These are phyloP conservation scores for Peronospora farinosa DNA, from an alignment of 352 stramenopile species.

Conservation along the genomic window DNA sequence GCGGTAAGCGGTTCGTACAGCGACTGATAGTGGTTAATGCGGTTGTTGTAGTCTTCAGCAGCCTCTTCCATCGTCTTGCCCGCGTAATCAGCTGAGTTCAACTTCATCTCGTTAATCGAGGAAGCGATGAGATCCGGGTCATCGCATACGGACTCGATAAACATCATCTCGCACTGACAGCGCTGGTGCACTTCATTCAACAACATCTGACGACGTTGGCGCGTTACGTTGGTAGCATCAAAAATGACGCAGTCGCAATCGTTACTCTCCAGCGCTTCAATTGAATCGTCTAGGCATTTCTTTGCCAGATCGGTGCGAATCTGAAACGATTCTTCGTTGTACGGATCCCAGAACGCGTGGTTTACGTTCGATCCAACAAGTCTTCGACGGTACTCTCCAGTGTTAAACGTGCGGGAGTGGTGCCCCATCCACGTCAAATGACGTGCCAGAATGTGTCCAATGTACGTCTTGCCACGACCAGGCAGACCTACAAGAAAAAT, in stretches of 20 bases:
- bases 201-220: slow-evolving; percentile 55
- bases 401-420: slow-evolving; percentile 77
- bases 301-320: slow-evolving; percentile 66
- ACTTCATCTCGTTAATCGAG: slow-evolving; percentile 83
- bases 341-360: slow-evolving; percentile 77
- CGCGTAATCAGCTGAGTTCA: slow-evolving; percentile 76
- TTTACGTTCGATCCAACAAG: slow-evolving; percentile 62
- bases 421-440: slow-evolving; percentile 86
- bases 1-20: slow-evolving; percentile 62
- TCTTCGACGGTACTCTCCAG: slow-evolving; percentile 69
- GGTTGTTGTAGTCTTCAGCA: slow-evolving; percentile 63
- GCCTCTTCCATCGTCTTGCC: slow-evolving; percentile 66
- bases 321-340: slow-evolving; percentile 62
- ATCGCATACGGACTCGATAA: slow-evolving; percentile 80
- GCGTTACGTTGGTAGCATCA: slow-evolving; percentile 80
- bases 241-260: slow-evolving; percentile 77
- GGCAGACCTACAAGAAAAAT: slow-evolving; percentile 77
- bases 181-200: slow-evolving; percentile 44
- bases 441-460: slow-evolving; percentile 71
- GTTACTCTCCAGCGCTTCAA: slow-evolving; percentile 55
- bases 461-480: slow-evolving; percentile 80
- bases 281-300: slow-evolving; percentile 66
- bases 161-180: slow-evolving; percentile 77
- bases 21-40: slow-evolving; percentile 74
- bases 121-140: slow-evolving; percentile 63